Base-by-base conservation (phyloP, 2,329 filamentous ascomycete species). In the Emmonsiellopsis sp. region DNA sequence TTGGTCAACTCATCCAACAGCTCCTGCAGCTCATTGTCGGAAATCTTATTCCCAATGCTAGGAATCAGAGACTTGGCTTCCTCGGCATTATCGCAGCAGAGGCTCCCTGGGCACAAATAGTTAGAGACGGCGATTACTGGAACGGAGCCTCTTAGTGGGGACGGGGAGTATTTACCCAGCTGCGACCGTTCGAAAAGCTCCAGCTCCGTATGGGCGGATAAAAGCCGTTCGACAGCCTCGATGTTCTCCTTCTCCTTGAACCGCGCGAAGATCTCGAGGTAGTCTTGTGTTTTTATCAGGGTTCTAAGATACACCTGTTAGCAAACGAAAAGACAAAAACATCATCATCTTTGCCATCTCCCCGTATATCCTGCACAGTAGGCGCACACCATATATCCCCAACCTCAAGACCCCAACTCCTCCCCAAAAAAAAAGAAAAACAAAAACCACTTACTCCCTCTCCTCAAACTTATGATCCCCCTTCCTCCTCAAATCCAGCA, bases 11-110 rank as follows among this genome's bases (percentile, higher is more conserved):
- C 90, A 65, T 95, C 85, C 54, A 98, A 79, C 54, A 97, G 76
- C 58, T 90, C 85, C 70, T 95, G 86, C 58, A 98, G 74, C 61
- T 95, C 88, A 37, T 89, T 87, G 67, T 97, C 92, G 56, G 80
- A 81, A 65, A 97, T 94, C 74, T 98, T 98, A 70, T 90, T 85
- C 62, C 84, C 80, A 49, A 98, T 70, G 61, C 81, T 95, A 1
- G 93, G 94, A 58, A 98, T 95, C 55, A 98, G 79, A 7, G 89
- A 95, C 74, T 95, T 96, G 56, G 93, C 93, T 73, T 98, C 94
- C 67, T 98, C 93, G 55, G 89, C 86, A 44, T 84, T 86, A 63
- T 95, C 91, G 68, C 91, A 95, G 71, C 90, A 95, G 40, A 98
- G 77, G 34, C 88, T 95, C 36, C 90, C 91, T 94, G 65, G 5